Percentiles rank a stretch among this genome's conserved stretches.
These are phyloP conservation scores for Phytophthora agathidicida DNA, from an alignment of 352 stramenopile species.

Conservation along the genomic window DNA sequence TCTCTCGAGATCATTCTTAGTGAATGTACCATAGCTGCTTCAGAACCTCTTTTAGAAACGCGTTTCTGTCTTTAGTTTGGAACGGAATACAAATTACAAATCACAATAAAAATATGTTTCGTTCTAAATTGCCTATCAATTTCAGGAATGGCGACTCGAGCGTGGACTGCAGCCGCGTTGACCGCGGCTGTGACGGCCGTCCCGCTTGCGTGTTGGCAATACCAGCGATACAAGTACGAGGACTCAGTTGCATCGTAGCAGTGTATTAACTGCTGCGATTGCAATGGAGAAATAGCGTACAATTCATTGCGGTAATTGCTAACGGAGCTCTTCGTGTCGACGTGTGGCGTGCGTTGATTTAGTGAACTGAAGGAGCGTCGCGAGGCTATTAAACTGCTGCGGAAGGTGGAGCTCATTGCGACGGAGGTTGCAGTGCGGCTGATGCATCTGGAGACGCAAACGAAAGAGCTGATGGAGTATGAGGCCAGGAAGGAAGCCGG, in stretches of 20 bases:
- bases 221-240: constrained; percentile 33
- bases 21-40: no score
- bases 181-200: constrained; percentile 31
- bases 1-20: no score
- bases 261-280: neutral
- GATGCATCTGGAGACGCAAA: constrained; percentile 67
- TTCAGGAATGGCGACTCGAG: constrained; percentile 17
- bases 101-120: neutral
- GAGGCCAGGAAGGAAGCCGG: constrained; percentile 37
- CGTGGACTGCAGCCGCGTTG: constrained; percentile 29
- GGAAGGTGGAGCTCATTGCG: constrained; percentile 76
- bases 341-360: constrained; percentile 9
- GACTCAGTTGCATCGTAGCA: neutral
- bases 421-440: constrained; percentile 68
- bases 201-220: constrained; percentile 50
- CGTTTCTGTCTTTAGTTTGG: constrained; percentile 26
- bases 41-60: constrained; percentile 75
- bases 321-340: constrained; percentile 10
- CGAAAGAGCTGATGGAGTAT: constrained; percentile 62
- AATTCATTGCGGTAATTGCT: constrained; percentile 3
- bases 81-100: no score
- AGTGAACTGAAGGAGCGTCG: constrained; percentile 35
- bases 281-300: neutral
- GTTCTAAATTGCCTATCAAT: constrained; percentile 3
- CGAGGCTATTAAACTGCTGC: constrained; percentile 68